Evolutionary conservation across 441 rosid genomes (phyloP), one percentile per base, ranked within the genome.

Genomic region (Euphorbia schlechtendalii): DNA sequence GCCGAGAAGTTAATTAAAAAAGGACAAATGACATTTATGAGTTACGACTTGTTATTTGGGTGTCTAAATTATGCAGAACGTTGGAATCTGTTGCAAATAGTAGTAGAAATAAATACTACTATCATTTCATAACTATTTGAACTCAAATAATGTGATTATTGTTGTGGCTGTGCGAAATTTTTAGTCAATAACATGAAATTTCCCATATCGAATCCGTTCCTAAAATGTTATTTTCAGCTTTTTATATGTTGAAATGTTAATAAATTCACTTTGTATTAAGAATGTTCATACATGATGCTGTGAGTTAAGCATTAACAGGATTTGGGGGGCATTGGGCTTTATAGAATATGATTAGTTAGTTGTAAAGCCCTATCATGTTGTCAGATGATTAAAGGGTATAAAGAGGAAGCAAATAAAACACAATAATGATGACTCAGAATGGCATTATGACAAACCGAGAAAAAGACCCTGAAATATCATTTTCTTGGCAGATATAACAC

Each of bases 391-490:
- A 34, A 9, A 17, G 6, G 17, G 14, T n/a, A n/a, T n/a, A n/a
- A n/a, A n/a, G 21, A 4, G 11, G 4, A 5, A 28, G 1, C 9
- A 52, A 61, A 61, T 45, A 15, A 48, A 12, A 12, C 9, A 1
- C 10, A 24, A 38, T 15, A 24, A 10, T 24, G 32, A 62, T 27
- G n/a, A n/a, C n/a, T n/a, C n/a, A n/a, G n/a, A n/a, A n/a, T n/a
- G n/a, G n/a, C n/a, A n/a, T n/a, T n/a, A n/a, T 43, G 36, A 10
- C 15, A 18, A 14, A 48, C 15, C 17, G 9, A 14, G 12, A n/a
- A 43, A 24, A 53, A 40, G 53, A 68, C 11, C 55, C 40, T 24
- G 54, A 53, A 65, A 56, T 64, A 67, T 65, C 63, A 61, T 52
- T 45, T 27, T 53, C 67, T 5, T 34, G 67, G 49, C 66, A 71